Evolutionary conservation across 352 stramenopile genomes (phyloP).

Genomic region (Lagenidium giganteum): DNA sequence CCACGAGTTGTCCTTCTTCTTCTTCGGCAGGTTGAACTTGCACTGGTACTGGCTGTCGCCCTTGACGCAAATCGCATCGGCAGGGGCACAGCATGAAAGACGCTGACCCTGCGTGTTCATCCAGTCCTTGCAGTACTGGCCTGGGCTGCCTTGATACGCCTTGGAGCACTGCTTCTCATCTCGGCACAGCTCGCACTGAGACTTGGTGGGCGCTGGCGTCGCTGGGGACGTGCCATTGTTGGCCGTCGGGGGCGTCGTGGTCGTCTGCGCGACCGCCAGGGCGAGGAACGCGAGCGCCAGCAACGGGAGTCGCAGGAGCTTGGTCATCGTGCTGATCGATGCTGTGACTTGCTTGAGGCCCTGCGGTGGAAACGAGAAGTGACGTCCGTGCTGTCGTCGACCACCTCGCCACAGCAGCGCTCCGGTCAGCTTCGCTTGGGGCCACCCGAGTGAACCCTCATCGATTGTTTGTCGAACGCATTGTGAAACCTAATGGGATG

Average conservation of each 20-base stretch:
- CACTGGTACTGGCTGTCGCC: conserved; percentile 43
- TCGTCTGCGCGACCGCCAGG: conserved; percentile 1
- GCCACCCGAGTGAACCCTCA: too few relatives aligned
- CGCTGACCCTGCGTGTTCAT: conserved; percentile 28
- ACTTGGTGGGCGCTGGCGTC: too few relatives aligned
- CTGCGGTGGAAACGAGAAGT: too few relatives aligned
- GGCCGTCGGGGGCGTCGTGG: too few relatives aligned
- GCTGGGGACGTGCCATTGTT: too few relatives aligned
- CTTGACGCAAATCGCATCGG: conserved; percentile 28
- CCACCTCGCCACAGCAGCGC: too few relatives aligned
- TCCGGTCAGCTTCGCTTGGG: too few relatives aligned
- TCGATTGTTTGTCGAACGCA: too few relatives aligned
- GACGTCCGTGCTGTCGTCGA: too few relatives aligned
- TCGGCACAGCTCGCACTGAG: conserved; percentile 47
- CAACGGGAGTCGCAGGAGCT: not conserved
- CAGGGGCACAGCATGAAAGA: conserved; percentile 50
- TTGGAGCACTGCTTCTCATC: conserved; percentile 37
- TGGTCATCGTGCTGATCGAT: too few relatives aligned
- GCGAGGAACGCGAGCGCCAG: conserved; percentile 4
- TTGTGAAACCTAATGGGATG: too few relatives aligned
- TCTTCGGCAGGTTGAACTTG: conserved; percentile 12
- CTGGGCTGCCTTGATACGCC: conserved; percentile 35
- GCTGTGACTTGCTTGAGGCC: too few relatives aligned
- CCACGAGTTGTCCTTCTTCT: conserved; percentile 19
- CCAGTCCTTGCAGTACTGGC: conserved; percentile 51